Conservation (phyloP, 495 filamentous ascomycete species). For the Penicillium turbatum region DNA sequence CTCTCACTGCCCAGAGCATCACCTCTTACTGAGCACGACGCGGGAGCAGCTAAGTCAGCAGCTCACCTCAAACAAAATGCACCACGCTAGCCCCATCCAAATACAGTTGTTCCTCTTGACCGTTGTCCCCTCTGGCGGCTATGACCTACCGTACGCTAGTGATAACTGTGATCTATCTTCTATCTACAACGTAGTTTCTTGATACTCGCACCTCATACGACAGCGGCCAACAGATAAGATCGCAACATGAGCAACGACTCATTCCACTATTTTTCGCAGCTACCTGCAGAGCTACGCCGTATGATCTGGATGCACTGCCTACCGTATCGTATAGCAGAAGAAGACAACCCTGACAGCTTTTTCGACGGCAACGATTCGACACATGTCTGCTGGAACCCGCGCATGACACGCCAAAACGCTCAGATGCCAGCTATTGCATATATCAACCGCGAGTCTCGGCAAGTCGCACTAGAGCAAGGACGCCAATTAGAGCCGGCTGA, state of each 20-base stretch:
- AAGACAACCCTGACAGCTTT: background rate
- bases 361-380: background rate
- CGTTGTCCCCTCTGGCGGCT: too few relatives aligned
- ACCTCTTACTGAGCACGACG: too few relatives aligned
- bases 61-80: slow-evolving; percentile 12
- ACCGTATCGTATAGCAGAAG: slow-evolving; percentile 2
- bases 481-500: background rate
- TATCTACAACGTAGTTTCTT: too few relatives aligned
- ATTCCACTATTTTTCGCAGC: background rate
- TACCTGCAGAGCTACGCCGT: background rate
- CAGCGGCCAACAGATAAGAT: too few relatives aligned
- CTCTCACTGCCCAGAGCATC: too few relatives aligned
- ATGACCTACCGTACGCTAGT: too few relatives aligned
- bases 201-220: too few relatives aligned
- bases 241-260: background rate
- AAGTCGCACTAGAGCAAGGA: background rate
- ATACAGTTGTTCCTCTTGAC: background rate
- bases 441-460: background rate
- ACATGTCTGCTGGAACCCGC: background rate
- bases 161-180: too few relatives aligned
- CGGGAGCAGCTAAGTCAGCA: slow-evolving; percentile 12
- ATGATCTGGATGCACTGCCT: background rate
- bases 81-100: slow-evolving; percentile 7
- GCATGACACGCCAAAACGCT: background rate
- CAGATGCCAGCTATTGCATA: background rate